Percentiles rank a stretch among this genome's conserved stretches.
Conservation (phyloP, 257 asterid species). For the Capsicum chinense region DNA sequence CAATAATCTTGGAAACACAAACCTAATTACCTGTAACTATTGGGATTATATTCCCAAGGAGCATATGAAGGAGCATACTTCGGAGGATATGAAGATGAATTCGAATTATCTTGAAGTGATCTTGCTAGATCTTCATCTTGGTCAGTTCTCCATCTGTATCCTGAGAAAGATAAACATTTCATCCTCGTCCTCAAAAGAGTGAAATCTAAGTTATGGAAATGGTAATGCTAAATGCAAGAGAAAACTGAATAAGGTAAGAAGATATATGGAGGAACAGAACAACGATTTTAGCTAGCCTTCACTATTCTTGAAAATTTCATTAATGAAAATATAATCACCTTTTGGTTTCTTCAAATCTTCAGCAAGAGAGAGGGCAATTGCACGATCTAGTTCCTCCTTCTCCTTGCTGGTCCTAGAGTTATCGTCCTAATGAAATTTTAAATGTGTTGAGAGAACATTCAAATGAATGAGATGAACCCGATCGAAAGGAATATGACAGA, state of each 20-base stretch:
- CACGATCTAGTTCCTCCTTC: constrained; percentile 88
- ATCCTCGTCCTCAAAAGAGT: background rate
- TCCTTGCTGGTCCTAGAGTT: constrained; percentile 59
- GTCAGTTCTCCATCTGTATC: constrained; percentile 60
- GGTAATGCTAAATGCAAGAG: constrained; percentile 16
- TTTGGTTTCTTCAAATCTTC: constrained; percentile 74
- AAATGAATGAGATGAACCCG: background rate
- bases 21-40: constrained; percentile 56
- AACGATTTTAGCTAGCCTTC: background rate
- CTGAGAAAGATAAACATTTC: constrained; percentile 43
- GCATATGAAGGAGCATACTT: constrained; percentile 32
- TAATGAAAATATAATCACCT: constrained; percentile 48
- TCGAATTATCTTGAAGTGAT: constrained; percentile 51
- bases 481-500: background rate
- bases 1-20: constrained; percentile 13
- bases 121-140: constrained; percentile 60
- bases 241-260: background rate
- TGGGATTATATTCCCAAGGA: constrained; percentile 66
- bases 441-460: constrained; percentile 17
- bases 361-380: constrained; percentile 79
- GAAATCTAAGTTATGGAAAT: background rate
- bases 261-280: background rate
- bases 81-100: constrained; percentile 42
- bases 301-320: background rate
- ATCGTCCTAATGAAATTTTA: constrained; percentile 57